Evolutionary conservation across 2,329 filamentous ascomycete genomes (phyloP), one percentile per base, ranked within the genome.

Genomic region (Fusarium falciforme): DNA sequence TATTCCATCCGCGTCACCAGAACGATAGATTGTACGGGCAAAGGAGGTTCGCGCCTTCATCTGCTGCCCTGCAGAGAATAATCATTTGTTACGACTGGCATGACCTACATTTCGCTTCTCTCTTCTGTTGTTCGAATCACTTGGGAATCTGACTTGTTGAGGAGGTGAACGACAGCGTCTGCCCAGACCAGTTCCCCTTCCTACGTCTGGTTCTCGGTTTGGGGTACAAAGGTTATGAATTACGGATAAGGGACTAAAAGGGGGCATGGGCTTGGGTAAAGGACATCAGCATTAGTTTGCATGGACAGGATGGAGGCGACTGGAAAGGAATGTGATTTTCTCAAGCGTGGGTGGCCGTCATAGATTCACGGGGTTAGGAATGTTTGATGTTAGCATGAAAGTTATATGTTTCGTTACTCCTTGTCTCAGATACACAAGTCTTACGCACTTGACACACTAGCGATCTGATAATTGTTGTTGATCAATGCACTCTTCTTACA

Each of bases 21-120:
- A 76, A 73, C 78, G 73, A 80, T 82, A 82, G 81, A 83, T 81
- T 82, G 79, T 79, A 82, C 74, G 80, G 81, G 80, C 76, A 78
- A 79, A 77, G 72, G 77, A 78, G 82, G 82, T 82, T 83, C 81
- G 77, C 81, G 72, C 80, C 80, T 80, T 73, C 73, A 76, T 78
- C 70, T 74, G 74, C 64, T 79, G 76, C 75, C 76, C 76, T 74
- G 70, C 74, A 78, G 75, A 77, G 75, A 78, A 76, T 79, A 76
- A 79, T 79, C 68, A 70, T 73, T 76, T 79, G 77, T 76, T 80
- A 75, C 72, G 76, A 77, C 71, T 77, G 76, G 76, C 70, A 78
- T 78, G 76, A 66, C 70, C 75, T 76, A 72, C 72, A 58, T 72
- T 74, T 68, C 47, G 64, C 52, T 67, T 66, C 67, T 55, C 67